phyloP scores from a whole-genome alignment of 768 basidiomycete species.

The Hericium erinaceus region DNA sequence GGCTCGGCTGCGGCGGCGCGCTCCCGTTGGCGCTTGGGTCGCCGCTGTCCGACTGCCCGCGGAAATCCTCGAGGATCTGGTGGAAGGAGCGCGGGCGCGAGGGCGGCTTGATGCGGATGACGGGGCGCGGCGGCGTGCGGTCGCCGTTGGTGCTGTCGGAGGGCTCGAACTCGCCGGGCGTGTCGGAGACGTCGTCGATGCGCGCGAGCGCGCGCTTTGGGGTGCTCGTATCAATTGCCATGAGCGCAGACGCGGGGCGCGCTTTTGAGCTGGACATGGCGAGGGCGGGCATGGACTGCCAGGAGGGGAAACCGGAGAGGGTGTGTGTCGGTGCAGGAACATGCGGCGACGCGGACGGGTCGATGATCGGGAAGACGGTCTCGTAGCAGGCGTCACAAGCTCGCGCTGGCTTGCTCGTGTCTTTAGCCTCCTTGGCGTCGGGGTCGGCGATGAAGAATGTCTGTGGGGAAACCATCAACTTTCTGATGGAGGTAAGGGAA shows the following conservation, averaged over 20 bases:
- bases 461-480: conserved; percentile 28
- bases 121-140: conserved; percentile 7
- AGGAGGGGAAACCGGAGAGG: conserved; percentile 44
- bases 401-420: conserved; percentile 52
- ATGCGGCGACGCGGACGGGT: conserved; percentile 12
- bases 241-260: conserved; percentile 24
- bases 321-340: conserved; percentile 34
- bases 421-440: conserved; percentile 31
- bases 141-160: conserved; percentile 2
- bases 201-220: conserved; percentile 15
- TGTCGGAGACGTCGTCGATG: conserved; percentile 13
- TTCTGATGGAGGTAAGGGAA: background rate
- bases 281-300: conserved; percentile 38
- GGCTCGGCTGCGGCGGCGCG: conserved; percentile 14
- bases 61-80: conserved; percentile 59
- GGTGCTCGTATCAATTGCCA: conserved; percentile 30
- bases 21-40: background rate
- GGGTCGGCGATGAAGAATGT: conserved; percentile 74
- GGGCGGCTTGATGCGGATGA: conserved; percentile 22
- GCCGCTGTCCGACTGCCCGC: conserved; percentile 11
- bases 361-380: conserved; percentile 66
- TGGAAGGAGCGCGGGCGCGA: conserved; percentile 54
- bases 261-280: conserved; percentile 15
- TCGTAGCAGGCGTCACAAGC: conserved; percentile 85
- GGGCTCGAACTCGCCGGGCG: background rate